Evolutionary conservation across 2,329 filamentous ascomycete genomes (phyloP).

Genomic region (Fusarium begoniae): DNA sequence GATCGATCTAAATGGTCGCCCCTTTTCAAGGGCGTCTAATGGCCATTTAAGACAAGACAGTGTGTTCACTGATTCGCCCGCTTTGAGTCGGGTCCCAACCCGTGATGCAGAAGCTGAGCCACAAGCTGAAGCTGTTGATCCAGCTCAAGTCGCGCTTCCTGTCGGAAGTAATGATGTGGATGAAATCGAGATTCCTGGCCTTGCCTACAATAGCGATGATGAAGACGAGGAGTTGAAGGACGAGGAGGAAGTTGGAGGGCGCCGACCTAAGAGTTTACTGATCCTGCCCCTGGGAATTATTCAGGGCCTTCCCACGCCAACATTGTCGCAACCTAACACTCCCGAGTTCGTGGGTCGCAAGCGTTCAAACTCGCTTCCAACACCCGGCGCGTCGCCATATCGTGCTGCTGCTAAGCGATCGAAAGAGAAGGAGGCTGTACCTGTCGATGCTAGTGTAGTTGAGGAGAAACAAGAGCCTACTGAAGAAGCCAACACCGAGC

Average conservation of each 20-base stretch:
- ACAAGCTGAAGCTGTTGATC: constrained; percentile 45
- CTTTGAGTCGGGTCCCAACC: constrained; percentile 40
- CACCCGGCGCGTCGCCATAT: constrained; percentile 38
- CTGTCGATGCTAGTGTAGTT: background rate
- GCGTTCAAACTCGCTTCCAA: constrained; percentile 42
- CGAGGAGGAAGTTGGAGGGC: constrained; percentile 40
- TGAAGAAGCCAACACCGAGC: constrained; percentile 10
- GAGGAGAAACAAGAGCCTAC: constrained; percentile 9
- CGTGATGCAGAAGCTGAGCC: constrained; percentile 41
- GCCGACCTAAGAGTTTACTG: constrained; percentile 58
- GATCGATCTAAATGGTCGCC: constrained; percentile 57
- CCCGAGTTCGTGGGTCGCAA: constrained; percentile 50
- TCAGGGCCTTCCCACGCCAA: constrained; percentile 46
- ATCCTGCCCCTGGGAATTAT: constrained; percentile 35
- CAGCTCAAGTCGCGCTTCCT: constrained; percentile 70
- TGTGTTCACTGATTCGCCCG: constrained; percentile 49
- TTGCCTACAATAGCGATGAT: constrained; percentile 70
- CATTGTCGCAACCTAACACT: constrained; percentile 48
- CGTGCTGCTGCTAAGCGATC: constrained; percentile 14
- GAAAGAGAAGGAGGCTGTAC: constrained; percentile 29
- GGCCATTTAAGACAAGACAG: constrained; percentile 47
- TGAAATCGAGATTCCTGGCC: constrained; percentile 82
- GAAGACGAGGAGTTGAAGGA: constrained; percentile 58
- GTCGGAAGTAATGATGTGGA: constrained; percentile 73
- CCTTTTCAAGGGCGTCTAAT: constrained; percentile 60